Evolutionary conservation across 2,329 filamentous ascomycete genomes (phyloP).

Genomic region (Ilyonectria destructans): DNA sequence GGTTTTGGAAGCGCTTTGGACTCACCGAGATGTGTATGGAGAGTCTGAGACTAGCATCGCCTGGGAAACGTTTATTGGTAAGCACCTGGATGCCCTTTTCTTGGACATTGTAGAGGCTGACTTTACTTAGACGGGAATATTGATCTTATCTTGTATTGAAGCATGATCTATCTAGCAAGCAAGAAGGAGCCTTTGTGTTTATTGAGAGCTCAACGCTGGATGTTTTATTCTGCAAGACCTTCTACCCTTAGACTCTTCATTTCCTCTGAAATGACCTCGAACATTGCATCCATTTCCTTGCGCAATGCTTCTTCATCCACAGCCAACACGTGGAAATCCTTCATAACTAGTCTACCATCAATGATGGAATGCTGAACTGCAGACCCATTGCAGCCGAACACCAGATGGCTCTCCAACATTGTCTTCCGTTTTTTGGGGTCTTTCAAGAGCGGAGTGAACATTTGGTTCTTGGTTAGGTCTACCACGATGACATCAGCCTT

Average conservation of each 20-base stretch:
- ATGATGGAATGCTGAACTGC: constrained; percentile 27
- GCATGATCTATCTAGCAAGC: neutral
- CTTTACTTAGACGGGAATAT: neutral
- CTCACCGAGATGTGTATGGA: neutral
- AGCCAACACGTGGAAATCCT: constrained; percentile 14
- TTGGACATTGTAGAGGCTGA: neutral
- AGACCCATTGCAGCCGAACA: constrained; percentile 31
- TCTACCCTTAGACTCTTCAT: constrained; percentile 13
- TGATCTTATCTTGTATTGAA: constrained; percentile 25
- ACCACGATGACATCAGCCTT: constrained; percentile 33
- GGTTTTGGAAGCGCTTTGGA: constrained; percentile 15
- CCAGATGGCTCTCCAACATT: constrained; percentile 29
- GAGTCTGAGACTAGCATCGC: neutral
- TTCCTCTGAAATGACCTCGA: constrained; percentile 20
- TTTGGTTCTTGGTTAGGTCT: constrained; percentile 32
- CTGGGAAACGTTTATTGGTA: constrained; percentile 15
- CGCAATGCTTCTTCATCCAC: constrained; percentile 20
- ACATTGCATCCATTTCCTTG: constrained; percentile 27
- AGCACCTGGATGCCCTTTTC: neutral
- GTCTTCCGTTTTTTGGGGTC: constrained; percentile 22
- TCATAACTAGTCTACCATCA: constrained; percentile 17
- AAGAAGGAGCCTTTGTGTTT: neutral
- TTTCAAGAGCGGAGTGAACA: constrained; percentile 33
- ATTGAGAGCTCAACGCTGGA: too few species aligned
- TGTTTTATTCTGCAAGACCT: fast-evolving